phyloP scores from a whole-genome alignment of 345 rosid genomes.

The Corymbia maculata region DNA sequence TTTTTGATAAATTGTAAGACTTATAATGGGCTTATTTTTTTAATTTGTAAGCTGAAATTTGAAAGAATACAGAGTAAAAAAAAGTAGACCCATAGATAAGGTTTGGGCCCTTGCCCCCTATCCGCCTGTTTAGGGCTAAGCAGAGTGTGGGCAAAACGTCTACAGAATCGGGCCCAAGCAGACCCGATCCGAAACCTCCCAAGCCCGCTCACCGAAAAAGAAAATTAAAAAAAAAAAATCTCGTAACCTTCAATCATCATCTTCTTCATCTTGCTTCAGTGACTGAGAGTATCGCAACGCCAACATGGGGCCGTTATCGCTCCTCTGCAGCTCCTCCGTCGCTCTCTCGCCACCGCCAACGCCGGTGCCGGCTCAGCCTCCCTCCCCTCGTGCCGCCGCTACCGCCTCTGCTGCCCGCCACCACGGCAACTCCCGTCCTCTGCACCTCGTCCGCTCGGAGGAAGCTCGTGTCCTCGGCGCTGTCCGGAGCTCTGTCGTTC shows the following conservation, averaged over 20 bases:
- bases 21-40: no score
- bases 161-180: neutral
- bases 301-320: slow-evolving; percentile 30
- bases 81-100: neutral
- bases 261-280: neutral
- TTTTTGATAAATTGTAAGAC: no score
- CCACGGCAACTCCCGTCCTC: neutral
- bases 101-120: neutral
- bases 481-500: slow-evolving; percentile 13
- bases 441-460: neutral
- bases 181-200: neutral
- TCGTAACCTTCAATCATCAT: neutral
- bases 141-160: neutral
- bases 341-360: neutral
- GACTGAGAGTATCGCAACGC: neutral
- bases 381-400: slow-evolving; percentile 6
- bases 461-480: neutral
- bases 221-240: neutral
- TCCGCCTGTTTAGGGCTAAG: neutral
- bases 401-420: neutral
- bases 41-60: neutral
- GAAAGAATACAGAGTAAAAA: neutral
- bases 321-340: slow-evolving; percentile 22
- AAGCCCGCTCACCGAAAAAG: neutral
- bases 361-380: slow-evolving; percentile 5